A percentile compares a stretch with the other conserved stretches of the same genome.
Evolutionary conservation across 495 filamentous ascomycete genomes (phyloP).

Genomic region (Penicillium samsonianum): DNA sequence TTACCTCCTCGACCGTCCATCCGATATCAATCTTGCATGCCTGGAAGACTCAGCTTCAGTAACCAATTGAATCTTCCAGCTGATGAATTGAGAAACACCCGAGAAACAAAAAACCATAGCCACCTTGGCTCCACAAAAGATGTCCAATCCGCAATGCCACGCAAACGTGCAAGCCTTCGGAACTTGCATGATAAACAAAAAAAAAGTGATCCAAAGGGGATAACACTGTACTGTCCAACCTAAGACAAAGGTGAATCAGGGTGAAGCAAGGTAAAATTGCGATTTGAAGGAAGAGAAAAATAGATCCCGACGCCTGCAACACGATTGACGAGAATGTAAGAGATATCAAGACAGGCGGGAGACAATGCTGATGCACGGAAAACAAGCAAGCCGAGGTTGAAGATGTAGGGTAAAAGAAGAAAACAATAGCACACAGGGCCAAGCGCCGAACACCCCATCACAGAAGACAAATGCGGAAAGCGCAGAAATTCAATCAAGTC

Average conservation of each 20-base stretch:
- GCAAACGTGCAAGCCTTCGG: constrained; percentile 6
- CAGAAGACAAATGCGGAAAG: constrained; percentile 42
- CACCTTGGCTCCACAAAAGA: constrained; percentile 9
- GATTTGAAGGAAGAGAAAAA: constrained; percentile 32
- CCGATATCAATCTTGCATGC: constrained; percentile 6
- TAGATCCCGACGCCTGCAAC: constrained; percentile 39
- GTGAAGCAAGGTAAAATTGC: constrained; percentile 27
- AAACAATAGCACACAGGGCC: constrained; percentile 23
- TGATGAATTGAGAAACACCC: constrained; percentile 7
- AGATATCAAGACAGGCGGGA: constrained; percentile 39
- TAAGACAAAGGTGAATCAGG: constrained; percentile 16
- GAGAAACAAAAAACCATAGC: constrained; percentile 7
- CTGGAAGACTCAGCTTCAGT: constrained; percentile 10
- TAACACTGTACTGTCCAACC: constrained; percentile 12
- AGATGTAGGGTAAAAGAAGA: constrained; percentile 15
- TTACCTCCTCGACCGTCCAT: constrained; percentile 22
- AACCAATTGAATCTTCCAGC: constrained; percentile 11
- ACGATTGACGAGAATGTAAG: constrained; percentile 33
- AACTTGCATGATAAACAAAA: constrained; percentile 6
- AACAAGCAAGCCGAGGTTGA: constrained; percentile 20
- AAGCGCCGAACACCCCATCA: constrained; percentile 45
- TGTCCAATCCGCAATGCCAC: constrained; percentile 9
- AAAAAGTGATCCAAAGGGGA: constrained; percentile 6
- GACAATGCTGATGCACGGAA: constrained; percentile 33
- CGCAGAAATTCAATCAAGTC: constrained; percentile 45